phyloP scores from a whole-genome alignment of 139 green algal genomes.

The Limnomonas spitsbergensis region DNA sequence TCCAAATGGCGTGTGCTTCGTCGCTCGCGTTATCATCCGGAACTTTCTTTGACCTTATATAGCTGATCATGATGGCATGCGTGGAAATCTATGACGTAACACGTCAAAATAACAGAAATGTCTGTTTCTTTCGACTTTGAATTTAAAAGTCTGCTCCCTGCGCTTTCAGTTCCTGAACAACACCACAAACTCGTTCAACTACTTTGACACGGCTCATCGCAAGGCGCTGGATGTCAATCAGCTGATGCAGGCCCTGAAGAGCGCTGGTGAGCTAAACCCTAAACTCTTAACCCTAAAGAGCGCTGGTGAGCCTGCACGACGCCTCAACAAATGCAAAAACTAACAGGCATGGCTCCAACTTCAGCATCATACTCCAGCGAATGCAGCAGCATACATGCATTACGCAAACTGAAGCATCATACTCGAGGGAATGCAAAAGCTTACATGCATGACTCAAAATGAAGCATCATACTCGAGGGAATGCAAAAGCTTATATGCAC shows the following conservation, averaged over 20 bases:
- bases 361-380: neutral
- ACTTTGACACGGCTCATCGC: slow-evolving; percentile 18
- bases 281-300: no score
- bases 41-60: neutral
- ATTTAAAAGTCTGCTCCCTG: neutral
- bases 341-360: neutral
- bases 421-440: neutral
- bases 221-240: slow-evolving; percentile 5
- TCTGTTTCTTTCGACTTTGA: neutral
- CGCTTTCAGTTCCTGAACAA: neutral
- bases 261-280: slow-evolving; percentile 14
- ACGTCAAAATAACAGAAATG: neutral
- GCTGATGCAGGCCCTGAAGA: slow-evolving; percentile 14
- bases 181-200: slow-evolving; percentile 16
- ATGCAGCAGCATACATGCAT: neutral
- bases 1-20: neutral
- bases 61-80: neutral
- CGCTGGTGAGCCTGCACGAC: neutral
- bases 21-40: neutral
- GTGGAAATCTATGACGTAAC: neutral
- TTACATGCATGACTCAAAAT: neutral
- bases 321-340: neutral
- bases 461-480: neutral
- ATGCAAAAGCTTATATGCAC: neutral
- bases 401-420: neutral